Evolutionary conservation across 345 rosid genomes (phyloP).

Genomic region (Lepidium sativum): DNA sequence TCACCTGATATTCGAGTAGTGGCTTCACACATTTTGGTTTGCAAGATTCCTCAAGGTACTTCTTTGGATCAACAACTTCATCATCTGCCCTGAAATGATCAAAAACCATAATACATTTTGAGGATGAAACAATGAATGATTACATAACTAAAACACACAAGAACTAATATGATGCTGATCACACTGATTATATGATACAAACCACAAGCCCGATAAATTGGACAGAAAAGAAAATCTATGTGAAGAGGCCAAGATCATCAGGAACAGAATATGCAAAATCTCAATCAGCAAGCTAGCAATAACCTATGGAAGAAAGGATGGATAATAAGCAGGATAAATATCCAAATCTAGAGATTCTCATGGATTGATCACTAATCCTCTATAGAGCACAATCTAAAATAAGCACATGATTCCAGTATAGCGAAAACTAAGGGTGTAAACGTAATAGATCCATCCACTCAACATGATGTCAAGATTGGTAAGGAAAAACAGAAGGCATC

Average conservation of each 20-base stretch:
- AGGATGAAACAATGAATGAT: not conserved
- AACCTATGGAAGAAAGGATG: not conserved
- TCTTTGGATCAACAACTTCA: constrained; percentile 46
- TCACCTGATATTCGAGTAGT: constrained; percentile 39
- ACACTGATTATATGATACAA: not conserved
- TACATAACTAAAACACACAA: not conserved
- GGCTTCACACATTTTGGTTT: constrained; percentile 47
- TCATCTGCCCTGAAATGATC: constrained; percentile 40
- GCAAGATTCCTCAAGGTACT: constrained; percentile 47
- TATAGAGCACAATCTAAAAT: not conserved
- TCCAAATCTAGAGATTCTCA: not conserved
- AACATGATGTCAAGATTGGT: not conserved
- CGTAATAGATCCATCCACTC: constrained; percentile 6
- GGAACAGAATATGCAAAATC: not conserved
- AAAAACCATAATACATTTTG: not conserved
- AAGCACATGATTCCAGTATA: not conserved
- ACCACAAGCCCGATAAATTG: not conserved
- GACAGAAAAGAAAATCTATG: not conserved
- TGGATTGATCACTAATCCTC: not conserved
- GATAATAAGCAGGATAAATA: not conserved
- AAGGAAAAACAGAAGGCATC: not conserved
- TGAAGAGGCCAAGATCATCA: not conserved
- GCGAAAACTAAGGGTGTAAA: not conserved
- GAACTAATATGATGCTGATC: not conserved
- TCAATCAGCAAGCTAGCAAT: not conserved